Conservation (phyloP, 2,329 filamentous ascomycete genomes). For the Nemania sp. region DNA sequence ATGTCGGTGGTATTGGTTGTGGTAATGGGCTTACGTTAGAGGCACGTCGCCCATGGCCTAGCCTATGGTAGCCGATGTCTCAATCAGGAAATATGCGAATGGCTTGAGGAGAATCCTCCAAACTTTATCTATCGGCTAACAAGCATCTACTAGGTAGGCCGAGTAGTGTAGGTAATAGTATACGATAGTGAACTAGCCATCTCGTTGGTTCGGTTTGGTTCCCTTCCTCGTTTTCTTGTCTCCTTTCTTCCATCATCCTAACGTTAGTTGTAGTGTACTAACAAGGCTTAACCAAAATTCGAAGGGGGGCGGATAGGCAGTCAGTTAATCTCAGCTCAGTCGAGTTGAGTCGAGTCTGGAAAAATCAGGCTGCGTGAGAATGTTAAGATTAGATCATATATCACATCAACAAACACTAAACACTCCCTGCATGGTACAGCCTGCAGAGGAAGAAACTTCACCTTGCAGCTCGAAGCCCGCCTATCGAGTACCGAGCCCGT, state of each 20-base stretch:
- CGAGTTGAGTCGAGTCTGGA: background rate
- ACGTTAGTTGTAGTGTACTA: too few species aligned
- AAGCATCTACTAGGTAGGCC: too few species aligned
- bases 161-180: too few species aligned
- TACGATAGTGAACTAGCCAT: background rate
- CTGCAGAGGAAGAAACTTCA: constrained; percentile 20
- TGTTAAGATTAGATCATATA: constrained; percentile 3
- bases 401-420: background rate
- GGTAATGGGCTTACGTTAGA: constrained; percentile 13
- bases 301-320: too few species aligned
- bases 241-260: background rate
- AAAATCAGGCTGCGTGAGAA: constrained; percentile 17
- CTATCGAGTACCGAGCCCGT: background rate
- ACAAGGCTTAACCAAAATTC: background rate
- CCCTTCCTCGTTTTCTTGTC: background rate
- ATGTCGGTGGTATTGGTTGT: background rate
- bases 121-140: background rate
- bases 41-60: background rate
- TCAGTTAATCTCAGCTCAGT: background rate
- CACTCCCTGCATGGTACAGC: constrained; percentile 28
- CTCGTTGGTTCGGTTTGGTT: background rate
- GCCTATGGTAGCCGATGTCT: background rate
- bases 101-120: background rate
- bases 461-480: background rate
- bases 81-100: background rate